Percentiles rank a stretch among this genome's conserved stretches.
Evolutionary conservation across 2,329 filamentous ascomycete species (phyloP).

Genomic region (Neofusicoccum cordaticola): DNA sequence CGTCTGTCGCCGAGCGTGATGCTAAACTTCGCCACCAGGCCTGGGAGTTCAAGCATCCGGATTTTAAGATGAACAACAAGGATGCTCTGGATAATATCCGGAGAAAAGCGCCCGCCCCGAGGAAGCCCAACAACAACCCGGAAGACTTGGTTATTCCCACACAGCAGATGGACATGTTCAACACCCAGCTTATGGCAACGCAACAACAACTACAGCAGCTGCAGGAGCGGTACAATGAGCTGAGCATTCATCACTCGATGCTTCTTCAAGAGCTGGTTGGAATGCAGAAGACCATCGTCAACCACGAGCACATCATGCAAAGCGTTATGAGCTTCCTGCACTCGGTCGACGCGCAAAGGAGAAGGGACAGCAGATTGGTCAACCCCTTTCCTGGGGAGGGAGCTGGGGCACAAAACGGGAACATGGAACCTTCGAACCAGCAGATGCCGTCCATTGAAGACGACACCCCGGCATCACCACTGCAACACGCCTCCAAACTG

Average conservation of each 20-base stretch:
- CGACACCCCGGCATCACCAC: slow-evolving; percentile 63
- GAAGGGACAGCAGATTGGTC: slow-evolving; percentile 57
- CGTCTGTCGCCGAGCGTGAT: not conserved
- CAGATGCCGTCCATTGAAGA: slow-evolving; percentile 50
- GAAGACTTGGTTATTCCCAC: slow-evolving; percentile 75
- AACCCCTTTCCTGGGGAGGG: slow-evolving; percentile 38
- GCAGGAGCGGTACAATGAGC: slow-evolving; percentile 79
- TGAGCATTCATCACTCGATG: slow-evolving; percentile 65
- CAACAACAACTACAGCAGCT: slow-evolving; percentile 89
- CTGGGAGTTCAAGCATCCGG: slow-evolving; percentile 97
- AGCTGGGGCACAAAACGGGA: slow-evolving; percentile 41
- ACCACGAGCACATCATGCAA: slow-evolving; percentile 69
- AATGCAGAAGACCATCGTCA: slow-evolving; percentile 67
- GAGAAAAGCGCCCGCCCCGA: slow-evolving; percentile 86
- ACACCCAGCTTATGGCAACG: slow-evolving; percentile 82
- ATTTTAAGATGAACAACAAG: slow-evolving; percentile 94
- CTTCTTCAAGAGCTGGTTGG: slow-evolving; percentile 63
- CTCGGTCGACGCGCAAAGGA: slow-evolving; percentile 61
- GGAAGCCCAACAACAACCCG: slow-evolving; percentile 59
- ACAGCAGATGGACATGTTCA: slow-evolving; percentile 86
- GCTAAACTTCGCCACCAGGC: slow-evolving; percentile 50
- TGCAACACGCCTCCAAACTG: slow-evolving; percentile 66
- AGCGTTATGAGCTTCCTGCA: slow-evolving; percentile 68
- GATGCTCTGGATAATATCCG: slow-evolving; percentile 95
- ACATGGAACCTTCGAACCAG: slow-evolving; percentile 43